phyloP scores from a whole-genome alignment of 75 land plant species.

The Cupressus sempervirens region DNA sequence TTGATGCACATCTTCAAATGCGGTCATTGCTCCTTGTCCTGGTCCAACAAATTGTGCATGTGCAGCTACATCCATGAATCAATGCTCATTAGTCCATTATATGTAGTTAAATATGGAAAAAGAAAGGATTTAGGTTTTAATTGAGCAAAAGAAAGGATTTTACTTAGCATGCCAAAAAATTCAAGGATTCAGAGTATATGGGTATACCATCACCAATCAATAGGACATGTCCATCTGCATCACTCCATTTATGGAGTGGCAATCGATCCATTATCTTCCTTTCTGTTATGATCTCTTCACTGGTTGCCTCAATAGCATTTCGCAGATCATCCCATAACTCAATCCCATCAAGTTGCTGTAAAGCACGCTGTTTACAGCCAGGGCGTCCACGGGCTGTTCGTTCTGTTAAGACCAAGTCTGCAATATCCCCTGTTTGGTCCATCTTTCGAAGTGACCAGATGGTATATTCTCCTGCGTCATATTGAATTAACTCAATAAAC shows the following conservation, averaged over 20 bases:
- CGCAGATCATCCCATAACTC: constrained; percentile 9
- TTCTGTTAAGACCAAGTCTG: neutral
- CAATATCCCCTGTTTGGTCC: neutral
- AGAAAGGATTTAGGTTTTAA: neutral
- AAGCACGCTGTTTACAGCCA: constrained; percentile 7
- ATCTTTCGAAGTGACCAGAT: neutral
- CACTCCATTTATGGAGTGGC: constrained; percentile 15
- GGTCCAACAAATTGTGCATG: constrained; percentile 24
- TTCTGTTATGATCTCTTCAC: constrained; percentile 5
- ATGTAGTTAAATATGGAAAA: neutral
- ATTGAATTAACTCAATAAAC: neutral
- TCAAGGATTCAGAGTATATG: neutral
- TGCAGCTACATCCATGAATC: constrained; percentile 17
- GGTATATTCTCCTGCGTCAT: neutral
- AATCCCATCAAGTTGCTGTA: constrained; percentile 10
- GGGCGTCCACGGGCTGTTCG: neutral
- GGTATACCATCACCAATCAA: constrained; percentile 19
- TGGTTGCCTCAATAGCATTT: constrained; percentile 10
- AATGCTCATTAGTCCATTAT: neutral
- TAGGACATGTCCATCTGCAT: constrained; percentile 13
- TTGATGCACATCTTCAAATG: constrained; percentile 37
- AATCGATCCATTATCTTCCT: constrained; percentile 5
- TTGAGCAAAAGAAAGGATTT: neutral
- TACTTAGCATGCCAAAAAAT: neutral
- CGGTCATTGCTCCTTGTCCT: constrained; percentile 29